Evolutionary conservation across 192 early-diverging fungal species (phyloP).

Genomic region (Kappamyces sp.): DNA sequence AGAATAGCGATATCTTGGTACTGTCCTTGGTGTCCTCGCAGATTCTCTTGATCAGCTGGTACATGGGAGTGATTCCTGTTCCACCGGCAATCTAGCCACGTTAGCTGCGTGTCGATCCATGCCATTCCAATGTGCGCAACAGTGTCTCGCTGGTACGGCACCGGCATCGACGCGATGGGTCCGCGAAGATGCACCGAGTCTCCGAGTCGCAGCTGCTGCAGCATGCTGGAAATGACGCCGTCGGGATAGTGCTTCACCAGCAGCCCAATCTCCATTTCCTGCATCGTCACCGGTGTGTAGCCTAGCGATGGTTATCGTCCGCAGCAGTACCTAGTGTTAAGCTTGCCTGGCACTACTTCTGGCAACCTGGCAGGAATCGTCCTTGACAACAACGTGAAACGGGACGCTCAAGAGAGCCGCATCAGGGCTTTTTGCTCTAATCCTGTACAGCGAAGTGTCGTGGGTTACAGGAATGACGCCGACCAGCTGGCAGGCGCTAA

Average conservation of each 20-base stretch:
- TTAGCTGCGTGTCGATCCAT: conserved; percentile 55
- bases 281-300: conserved; percentile 71
- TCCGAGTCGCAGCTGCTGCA: conserved; percentile 57
- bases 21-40: conserved; percentile 80
- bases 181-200: conserved; percentile 69
- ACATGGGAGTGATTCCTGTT: conserved; percentile 92
- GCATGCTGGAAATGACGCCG: conserved; percentile 61
- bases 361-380: conserved; percentile 54
- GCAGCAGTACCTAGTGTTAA: no score
- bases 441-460: conserved; percentile 9
- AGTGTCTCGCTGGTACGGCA: conserved; percentile 52
- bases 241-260: conserved; percentile 73
- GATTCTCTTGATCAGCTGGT: conserved; percentile 85
- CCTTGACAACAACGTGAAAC: conserved; percentile 52
- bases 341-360: conserved; percentile 21
- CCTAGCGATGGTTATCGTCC: no score
- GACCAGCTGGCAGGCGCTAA: not conserved
- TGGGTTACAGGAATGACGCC: conserved; percentile 2
- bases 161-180: conserved; percentile 60
- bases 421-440: conserved; percentile 6
- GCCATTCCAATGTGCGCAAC: conserved; percentile 71
- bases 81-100: conserved; percentile 72
- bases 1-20: conserved; percentile 82
- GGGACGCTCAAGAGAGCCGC: conserved; percentile 25
- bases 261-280: conserved; percentile 63